Base-by-base conservation (phyloP, 2,329 filamentous ascomycete genomes). In the Ceratocystis cubensis region DNA sequence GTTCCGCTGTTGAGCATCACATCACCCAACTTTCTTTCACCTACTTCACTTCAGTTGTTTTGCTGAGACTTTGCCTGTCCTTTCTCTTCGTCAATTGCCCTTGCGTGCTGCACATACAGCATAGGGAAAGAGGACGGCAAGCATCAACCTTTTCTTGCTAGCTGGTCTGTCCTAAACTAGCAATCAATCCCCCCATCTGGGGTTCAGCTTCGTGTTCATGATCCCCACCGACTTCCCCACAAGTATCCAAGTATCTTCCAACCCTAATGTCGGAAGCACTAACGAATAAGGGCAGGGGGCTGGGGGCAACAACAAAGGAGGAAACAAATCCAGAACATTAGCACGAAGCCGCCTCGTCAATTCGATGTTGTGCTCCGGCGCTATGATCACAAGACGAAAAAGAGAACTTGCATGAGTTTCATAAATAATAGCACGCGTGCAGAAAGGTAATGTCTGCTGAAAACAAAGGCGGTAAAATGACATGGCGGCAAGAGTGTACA, bases 101-200 rank as follows among this genome's bases (percentile, higher is more conserved):
- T 59, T 33, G 56, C 28, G 33, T 59, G n/a, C 28, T 3, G 28
- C 30, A 61, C 6, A 25, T 20, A 8, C 61, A 48, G 25, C 17
- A 63, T 5, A n/a, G 28, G 22, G 46, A 63, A n/a, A 45, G 2
- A 25, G 15, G 7, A 10, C 7, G 5, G 6, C 48, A 41, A 41
- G 13, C 13, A 41, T 41, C 48, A 6, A 15, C 17, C 56, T 37
- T 59, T 17, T 17, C 17, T 53, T 10, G 7, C 53, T 37, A n/a
- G 56, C 28, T 30, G 30, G 56, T 37, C 56, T 59, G 56, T 59
- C 56, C 56, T 59, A 59, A 59, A 59, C 56, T 25, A 59, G 56
- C 56, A 59, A 37, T 8, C 56, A 59, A 59, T 59, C 56, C 37
- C 37, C 37, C n/a, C 28, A 20, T 59, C 56, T 17, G n/a, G 2